Base-by-base conservation (phyloP, 1,139 yeast genomes). In the Debaryomyces robertsiae region DNA sequence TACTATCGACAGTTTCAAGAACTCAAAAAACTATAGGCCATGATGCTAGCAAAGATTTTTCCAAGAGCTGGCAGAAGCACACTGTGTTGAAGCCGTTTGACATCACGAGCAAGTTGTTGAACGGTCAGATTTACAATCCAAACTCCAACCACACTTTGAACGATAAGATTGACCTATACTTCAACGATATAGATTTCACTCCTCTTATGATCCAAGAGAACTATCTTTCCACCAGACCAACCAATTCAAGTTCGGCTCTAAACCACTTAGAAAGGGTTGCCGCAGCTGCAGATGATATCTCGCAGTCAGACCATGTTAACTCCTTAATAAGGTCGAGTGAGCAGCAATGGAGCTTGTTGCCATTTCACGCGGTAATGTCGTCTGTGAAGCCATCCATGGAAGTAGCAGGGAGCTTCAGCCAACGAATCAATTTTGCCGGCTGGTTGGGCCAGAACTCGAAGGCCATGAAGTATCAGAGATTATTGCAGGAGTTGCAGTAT, bases 201-300 rank as follows among this genome's bases (percentile, higher is more conserved):
- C 98, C 98, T 2, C 72, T 93, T 47, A 93, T 94, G 98, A 78
- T 94, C 37, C 98, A 93, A 58, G 98, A 94, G 60, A 94, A 94
- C 63, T 94, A 94, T 58, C 61, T 89, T 38, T 67, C 66, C 37
- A 82, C 95, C 0, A 66, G 66, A 30, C 94, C 95, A 2, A 65
- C 76, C 28, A 52, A 60, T n/a, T 55, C 60, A 2, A 61, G 60
- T 9, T 55, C 61, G 10, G 57, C 67, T 10, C 58, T 59, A 32
- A 70, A 75, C 18, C 89, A 83, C 52, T 63, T 93, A 43, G 73
- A 76, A 48, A 70, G 81, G 25, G 82, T 85, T 1, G 84, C 89
- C 1, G 68, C 70, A 23, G 98, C 98, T 0, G 89, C 98, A 0
- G 91, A 89, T 49, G 80, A 88, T 40, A 88, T 94, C 37, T 83